phyloP scores from a whole-genome alignment of 768 basidiomycete genomes.

The Sporobolomyces roseus region DNA sequence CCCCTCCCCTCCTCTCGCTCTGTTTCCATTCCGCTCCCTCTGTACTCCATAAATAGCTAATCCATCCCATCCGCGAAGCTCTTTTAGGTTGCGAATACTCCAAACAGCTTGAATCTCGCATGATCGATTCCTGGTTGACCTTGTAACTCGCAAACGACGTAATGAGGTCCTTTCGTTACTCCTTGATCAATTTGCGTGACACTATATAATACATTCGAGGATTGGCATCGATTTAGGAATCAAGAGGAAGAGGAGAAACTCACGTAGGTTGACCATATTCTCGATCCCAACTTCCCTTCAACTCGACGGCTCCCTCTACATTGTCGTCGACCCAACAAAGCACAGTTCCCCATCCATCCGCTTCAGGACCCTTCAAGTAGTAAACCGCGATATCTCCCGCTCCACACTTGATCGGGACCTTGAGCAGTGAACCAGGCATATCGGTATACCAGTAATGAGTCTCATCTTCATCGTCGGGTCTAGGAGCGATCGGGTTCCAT shows the following conservation, averaged over 20 bases:
- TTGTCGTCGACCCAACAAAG: slow-evolving; percentile 99
- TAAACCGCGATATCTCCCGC: slow-evolving; percentile 92
- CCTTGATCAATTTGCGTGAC: slow-evolving; percentile 78
- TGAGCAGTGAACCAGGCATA: slow-evolving; percentile 71
- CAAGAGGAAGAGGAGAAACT: slow-evolving; percentile 50
- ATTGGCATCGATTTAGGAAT: background rate
- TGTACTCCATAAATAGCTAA: no score
- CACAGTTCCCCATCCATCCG: slow-evolving; percentile 59
- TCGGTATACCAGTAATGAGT: slow-evolving; percentile 90
- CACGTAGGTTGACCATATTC: slow-evolving; percentile 64
- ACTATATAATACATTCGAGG: slow-evolving; percentile 50
- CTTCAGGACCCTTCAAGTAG: slow-evolving; percentile 69
- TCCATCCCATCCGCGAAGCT: no score
- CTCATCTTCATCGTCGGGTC: slow-evolving; percentile 54
- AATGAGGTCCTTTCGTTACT: slow-evolving; percentile 85
- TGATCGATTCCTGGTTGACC: slow-evolving; percentile 82
- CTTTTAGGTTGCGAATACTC: slow-evolving; percentile 70
- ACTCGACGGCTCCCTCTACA: slow-evolving; percentile 65
- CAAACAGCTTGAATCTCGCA: slow-evolving; percentile 81
- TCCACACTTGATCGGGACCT: slow-evolving; percentile 76
- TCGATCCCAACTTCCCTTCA: slow-evolving; percentile 64
- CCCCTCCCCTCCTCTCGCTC: no score
- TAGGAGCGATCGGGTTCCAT: slow-evolving; percentile 65
- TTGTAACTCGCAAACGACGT: slow-evolving; percentile 78
- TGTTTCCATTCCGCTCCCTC: no score